These are phyloP conservation scores for Diaporthe nobilis DNA, from an alignment of 2,329 filamentous ascomycete genomes.

Conservation along the genomic window DNA sequence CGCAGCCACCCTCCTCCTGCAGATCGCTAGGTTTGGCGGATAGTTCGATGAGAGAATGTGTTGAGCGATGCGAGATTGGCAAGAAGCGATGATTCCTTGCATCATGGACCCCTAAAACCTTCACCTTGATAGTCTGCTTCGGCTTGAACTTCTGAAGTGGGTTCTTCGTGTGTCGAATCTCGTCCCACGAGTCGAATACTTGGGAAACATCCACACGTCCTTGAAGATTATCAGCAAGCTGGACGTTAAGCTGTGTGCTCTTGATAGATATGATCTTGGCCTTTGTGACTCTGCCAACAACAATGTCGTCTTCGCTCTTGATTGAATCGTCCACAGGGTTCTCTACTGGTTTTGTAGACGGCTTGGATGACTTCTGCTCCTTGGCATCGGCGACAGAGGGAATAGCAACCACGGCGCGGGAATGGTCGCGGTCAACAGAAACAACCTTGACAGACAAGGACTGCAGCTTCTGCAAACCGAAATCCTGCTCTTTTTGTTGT, in stretches of 20 bases:
- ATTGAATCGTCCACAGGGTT: constrained; percentile 74
- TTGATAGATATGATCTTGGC: constrained; percentile 88
- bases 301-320: constrained; percentile 78
- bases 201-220: constrained; percentile 96
- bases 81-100: constrained; percentile 92
- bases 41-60: constrained; percentile 88
- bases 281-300: constrained; percentile 79
- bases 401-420: constrained; percentile 74
- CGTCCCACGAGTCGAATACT: constrained; percentile 88
- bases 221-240: constrained; percentile 87
- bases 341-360: constrained; percentile 54
- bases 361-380: constrained; percentile 54
- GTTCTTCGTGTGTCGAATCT: constrained; percentile 85
- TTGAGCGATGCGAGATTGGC: constrained; percentile 87
- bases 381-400: constrained; percentile 62
- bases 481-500: constrained; percentile 76
- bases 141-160: constrained; percentile 82
- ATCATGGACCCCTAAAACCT: constrained; percentile 89
- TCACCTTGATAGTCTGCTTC: constrained; percentile 80
- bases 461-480: constrained; percentile 84
- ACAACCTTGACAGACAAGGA: constrained; percentile 80
- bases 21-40: constrained; percentile 82
- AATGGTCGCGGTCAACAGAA: constrained; percentile 78
- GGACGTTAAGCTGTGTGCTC: constrained; percentile 92
- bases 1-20: constrained; percentile 56